Percentiles rank a stretch among this genome's conserved stretches.
phyloP scores from a whole-genome alignment of 371 early-diverging fungal species.

The Polyrhizophydium stewartii region DNA sequence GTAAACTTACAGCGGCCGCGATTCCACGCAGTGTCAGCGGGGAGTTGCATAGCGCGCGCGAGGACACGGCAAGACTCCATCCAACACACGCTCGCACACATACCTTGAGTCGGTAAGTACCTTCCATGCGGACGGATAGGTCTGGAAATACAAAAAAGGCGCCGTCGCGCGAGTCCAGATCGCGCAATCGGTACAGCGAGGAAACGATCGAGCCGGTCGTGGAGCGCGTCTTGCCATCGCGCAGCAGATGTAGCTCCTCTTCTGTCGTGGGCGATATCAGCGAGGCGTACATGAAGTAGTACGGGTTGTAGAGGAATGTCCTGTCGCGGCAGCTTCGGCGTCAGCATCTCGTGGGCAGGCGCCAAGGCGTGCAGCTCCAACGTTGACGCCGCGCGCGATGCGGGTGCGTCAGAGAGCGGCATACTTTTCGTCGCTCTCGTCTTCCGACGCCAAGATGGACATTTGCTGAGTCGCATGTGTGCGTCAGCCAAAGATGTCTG shows the following conservation, averaged over 20 bases:
- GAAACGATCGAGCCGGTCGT: constrained; percentile 88
- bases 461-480: no score
- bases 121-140: constrained; percentile 87
- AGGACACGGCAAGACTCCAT: no score
- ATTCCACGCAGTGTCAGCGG: no score
- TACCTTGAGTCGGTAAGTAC: constrained; percentile 83
- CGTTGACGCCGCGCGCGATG: neutral
- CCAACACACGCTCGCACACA: constrained; percentile 15
- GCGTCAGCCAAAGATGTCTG: no score
- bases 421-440: no score
- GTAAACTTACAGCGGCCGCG: constrained; percentile 67
- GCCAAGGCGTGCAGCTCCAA: no score
- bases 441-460: no score
- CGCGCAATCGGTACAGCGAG: constrained; percentile 82
- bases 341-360: no score
- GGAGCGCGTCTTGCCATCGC: constrained; percentile 69
- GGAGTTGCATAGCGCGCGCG: no score
- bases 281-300: constrained; percentile 82
- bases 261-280: constrained; percentile 62
- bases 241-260: constrained; percentile 65
- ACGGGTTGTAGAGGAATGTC: constrained; percentile 75
- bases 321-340: constrained; percentile 14
- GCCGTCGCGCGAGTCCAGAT: constrained; percentile 80
- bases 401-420: no score
- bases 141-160: constrained; percentile 97